Base-by-base conservation (phyloP, 2,329 filamentous ascomycete species). In the Fusarium proliferatum region DNA sequence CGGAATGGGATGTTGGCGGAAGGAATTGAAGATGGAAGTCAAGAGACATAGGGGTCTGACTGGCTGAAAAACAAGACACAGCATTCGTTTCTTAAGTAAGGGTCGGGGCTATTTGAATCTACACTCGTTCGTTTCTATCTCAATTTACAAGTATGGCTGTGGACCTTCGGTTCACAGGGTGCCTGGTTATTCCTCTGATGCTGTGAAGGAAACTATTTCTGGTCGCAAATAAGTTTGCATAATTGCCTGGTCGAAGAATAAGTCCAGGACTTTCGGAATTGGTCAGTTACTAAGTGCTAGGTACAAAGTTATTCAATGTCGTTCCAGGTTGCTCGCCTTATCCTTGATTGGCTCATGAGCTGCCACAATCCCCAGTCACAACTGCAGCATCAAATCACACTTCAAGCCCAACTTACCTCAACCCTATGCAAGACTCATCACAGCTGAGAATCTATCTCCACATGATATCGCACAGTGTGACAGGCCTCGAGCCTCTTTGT, bases 381-480 rank as follows among this genome's bases (percentile, higher is more conserved):
- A 38, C n/a, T 52, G 41, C 30, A 56, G 64, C 61, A 48, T 36
- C 23, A 41, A 70, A 69, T 59, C 67, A 66, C 42, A 34, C 23
- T 52, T 43, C 64, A 39, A 48, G 41, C 41, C 33, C 41, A 48
- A 34, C 49, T 34, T 45, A 57, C 42, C 39, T 55, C 53, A 48
- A 57, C 36, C 53, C 43, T 13, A 72, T 74, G 60, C 70, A 75
- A 58, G 45, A 26, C 61, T 49, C 46, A 67, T 75, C 73, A 70
- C 60, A 61, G 51, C 59, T 46, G 26, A 46, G 17, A 17, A 48
- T 28, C 6, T 49, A 43, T 56, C 17, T 45, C 52, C 46, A 36
- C 59, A 56, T 36, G 42, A 67, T 67, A 46, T 52, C 49, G 51
- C 41, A 33, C 55, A 69, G 48, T 61, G 56, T 55, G 64, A 68